Base-by-base conservation (phyloP, 768 basidiomycete genomes). In the Pholiota conissans region DNA sequence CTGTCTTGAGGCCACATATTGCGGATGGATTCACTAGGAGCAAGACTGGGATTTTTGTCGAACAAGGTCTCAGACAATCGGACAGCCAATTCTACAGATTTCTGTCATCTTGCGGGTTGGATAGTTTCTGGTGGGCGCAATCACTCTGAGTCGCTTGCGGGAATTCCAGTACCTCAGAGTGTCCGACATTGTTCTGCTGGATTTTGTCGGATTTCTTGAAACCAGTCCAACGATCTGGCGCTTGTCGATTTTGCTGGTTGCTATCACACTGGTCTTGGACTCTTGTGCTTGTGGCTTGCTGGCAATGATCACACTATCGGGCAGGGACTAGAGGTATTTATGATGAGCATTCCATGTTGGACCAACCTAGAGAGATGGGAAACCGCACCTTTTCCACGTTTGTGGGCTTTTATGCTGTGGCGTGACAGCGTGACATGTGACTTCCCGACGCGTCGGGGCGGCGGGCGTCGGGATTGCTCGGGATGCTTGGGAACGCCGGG, bases 181-280 rank as follows among this genome's bases (percentile, higher is more conserved):
- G n/a, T n/a, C n/a, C n/a, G 37, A 39, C 37, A 4, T 18, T 16
- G 8, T 10, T 3, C 11, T 35, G 11, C n/a, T 16, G 37, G 37
- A 16, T 7, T 1, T 39, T 39, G n/a, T 16, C 5, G 37, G 8
- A 18, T 18, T 18, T 39, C n/a, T n/a, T n/a, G n/a, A n/a, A n/a
- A n/a, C n/a, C n/a, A n/a, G n/a, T n/a, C n/a, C n/a, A n/a, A n/a
- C 14, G 13, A 18, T 8, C 28, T 34, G 29, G n/a, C 5, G 32
- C 29, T 50, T 13, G n/a, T n/a, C n/a, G n/a, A 13, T 24, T 29
- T 20, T 37, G 11, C 24, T 39, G 24, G 18, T 52, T 39, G 24
- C 35, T 39, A 35, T 52, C 50, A 52, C 50, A 52, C 50, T 24
- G 35, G n/a, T n/a, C n/a, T n/a, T n/a, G n/a, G n/a, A n/a, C n/a